Evolutionary conservation across 1,284 basidiomycete genomes (phyloP).

Genomic region (Cutaneotrichosporon sp.): DNA sequence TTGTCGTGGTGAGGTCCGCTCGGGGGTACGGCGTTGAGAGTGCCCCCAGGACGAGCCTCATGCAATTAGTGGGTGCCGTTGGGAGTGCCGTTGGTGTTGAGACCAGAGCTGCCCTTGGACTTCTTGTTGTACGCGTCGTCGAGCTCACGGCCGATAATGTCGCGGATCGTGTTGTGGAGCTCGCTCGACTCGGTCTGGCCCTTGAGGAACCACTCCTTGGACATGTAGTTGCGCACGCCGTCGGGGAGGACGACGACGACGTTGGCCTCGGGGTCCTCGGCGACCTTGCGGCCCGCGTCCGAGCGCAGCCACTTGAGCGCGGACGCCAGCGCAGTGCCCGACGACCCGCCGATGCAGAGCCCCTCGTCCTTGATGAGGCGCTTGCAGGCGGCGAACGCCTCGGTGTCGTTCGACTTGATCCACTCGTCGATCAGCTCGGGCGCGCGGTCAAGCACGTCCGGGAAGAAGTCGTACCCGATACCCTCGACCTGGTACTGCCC

Average conservation of each 20-base stretch:
- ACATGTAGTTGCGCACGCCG: constrained; percentile 94
- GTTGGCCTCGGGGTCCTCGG: constrained; percentile 72
- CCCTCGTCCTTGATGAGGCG: constrained; percentile 82
- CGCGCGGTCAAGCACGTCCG: constrained; percentile 62
- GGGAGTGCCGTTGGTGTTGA: constrained; percentile 5
- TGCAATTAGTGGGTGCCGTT: constrained; percentile 13
- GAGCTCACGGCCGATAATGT: constrained; percentile 24
- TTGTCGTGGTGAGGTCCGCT: constrained; percentile 6
- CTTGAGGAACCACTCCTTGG: constrained; percentile 61
- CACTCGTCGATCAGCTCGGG: constrained; percentile 62
- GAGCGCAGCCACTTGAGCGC: constrained; percentile 73
- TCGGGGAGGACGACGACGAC: constrained; percentile 89
- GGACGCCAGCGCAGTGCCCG: constrained; percentile 79
- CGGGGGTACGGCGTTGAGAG: constrained; percentile 5
- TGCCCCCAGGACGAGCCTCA: constrained; percentile 7
- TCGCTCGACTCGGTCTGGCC: constrained; percentile 13
- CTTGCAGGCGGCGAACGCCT: constrained; percentile 75
- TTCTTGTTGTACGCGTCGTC: constrained; percentile 22
- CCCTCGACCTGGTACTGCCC: constrained; percentile 82
- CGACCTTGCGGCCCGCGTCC: constrained; percentile 66
- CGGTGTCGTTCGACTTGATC: constrained; percentile 83
- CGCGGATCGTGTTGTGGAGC: constrained; percentile 22
- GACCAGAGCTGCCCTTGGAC: not conserved
- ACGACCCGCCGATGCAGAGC: constrained; percentile 87
- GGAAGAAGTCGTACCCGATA: constrained; percentile 86